Percentiles rank a stretch among this genome's conserved stretches.
Evolutionary conservation across 2,329 filamentous ascomycete genomes (phyloP).

Genomic region (Ascochyta koolunga): DNA sequence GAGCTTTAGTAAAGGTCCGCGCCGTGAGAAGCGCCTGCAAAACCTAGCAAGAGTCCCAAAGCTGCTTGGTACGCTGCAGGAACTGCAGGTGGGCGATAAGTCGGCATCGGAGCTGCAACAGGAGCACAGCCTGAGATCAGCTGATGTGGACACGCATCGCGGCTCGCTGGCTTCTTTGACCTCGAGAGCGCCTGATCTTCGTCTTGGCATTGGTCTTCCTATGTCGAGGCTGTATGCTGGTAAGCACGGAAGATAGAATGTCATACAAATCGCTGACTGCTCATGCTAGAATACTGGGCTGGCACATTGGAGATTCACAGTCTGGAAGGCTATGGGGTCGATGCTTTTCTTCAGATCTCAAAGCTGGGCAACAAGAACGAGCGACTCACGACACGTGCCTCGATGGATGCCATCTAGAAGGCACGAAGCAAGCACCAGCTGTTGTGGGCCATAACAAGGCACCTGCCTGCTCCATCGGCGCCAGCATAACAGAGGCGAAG

Average conservation of each 20-base stretch:
- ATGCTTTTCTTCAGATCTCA: slow-evolving; percentile 94
- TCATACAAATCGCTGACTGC: background rate
- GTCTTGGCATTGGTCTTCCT: slow-evolving; percentile 90
- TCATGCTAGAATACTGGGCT: slow-evolving; percentile 81
- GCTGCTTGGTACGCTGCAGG: slow-evolving; percentile 92
- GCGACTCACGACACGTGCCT: slow-evolving; percentile 70
- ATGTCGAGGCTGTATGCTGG: slow-evolving; percentile 88
- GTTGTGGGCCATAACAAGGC: background rate
- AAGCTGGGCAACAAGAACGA: slow-evolving; percentile 98
- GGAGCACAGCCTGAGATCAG: slow-evolving; percentile 27
- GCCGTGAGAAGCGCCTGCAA: slow-evolving; percentile 75
- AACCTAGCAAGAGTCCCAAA: slow-evolving; percentile 87
- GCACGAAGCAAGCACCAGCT: background rate
- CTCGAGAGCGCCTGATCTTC: slow-evolving; percentile 81
- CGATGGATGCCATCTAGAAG: slow-evolving; percentile 57
- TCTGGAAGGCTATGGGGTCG: slow-evolving; percentile 92
- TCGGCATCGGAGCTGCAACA: slow-evolving; percentile 21
- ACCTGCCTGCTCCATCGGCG: background rate
- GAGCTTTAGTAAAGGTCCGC: slow-evolving; percentile 94
- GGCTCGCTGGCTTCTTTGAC: slow-evolving; percentile 81
- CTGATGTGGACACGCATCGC: slow-evolving; percentile 43
- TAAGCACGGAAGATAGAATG: slow-evolving; percentile 9
- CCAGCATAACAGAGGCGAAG: background rate
- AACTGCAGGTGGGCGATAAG: slow-evolving; percentile 61
- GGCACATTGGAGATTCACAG: slow-evolving; percentile 90